Evolutionary conservation across 1,284 basidiomycete genomes (phyloP), one percentile per base, ranked within the genome.

Genomic region (Apiotrichum mycotoxinovorans): DNA sequence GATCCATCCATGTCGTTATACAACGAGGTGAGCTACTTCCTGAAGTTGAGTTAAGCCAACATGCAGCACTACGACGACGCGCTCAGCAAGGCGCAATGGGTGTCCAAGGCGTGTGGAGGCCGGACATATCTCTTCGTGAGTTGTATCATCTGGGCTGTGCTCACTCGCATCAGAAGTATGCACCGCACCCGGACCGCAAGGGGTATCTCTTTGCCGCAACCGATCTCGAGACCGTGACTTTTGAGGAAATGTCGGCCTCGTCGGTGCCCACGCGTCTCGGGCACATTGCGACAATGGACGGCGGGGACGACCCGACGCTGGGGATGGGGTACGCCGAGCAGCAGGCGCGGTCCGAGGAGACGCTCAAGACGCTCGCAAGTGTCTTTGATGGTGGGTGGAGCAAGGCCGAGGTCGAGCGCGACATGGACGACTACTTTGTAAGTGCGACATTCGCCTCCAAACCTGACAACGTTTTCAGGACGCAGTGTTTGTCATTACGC

Each of bases 151-250:
- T 14, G 7, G 38, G 38, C 38, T 18, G n/a, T 50, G 17, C 18
- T 15, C 33, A 38, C 18, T 40, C 37, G 26, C 20, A 3, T 17
- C 49, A 69, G 67, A 74, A 74, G 64, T 69, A 69, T 51, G 61
- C 68, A 11, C 54, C 60, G 0, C 67, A 67, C 33, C 66, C 69
- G 0, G 62, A 66, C 18, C 45, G 66, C 30, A 57, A 63, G 23
- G 67, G 71, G 8, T 74, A 71, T 43, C 49, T 72, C 8, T 57
- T 72, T 22, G 49, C 69, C 18, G 69, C 65, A 3, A 71, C 69
- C 1, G 66, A 71, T 38, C 65, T 71, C 10, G 43, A 58, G 42
- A 51, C 57, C 2, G 61, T 71, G 11, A 52, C 60, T 22, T 65
- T 66, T 22, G 69, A 71, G 51, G 52, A 60, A 14, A 53, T 71